Evolutionary conservation across 495 filamentous ascomycete species (phyloP).

Genomic region (Podospora tetraspora): DNA sequence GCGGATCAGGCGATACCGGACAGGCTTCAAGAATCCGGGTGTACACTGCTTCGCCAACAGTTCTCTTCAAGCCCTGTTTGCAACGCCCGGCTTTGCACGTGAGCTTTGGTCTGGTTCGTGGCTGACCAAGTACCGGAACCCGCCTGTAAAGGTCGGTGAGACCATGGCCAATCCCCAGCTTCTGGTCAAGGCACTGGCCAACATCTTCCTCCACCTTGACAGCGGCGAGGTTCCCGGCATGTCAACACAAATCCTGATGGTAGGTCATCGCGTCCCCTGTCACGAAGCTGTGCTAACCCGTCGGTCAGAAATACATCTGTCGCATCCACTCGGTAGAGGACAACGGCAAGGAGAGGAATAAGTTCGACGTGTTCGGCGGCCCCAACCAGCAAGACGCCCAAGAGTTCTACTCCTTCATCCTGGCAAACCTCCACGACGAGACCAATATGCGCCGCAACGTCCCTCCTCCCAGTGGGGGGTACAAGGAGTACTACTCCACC

Average conservation of each 20-base stretch:
- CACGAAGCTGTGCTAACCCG: conserved; percentile 20
- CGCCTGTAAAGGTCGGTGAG: conserved; percentile 50
- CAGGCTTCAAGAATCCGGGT: conserved; percentile 74
- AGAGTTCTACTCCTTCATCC: conserved; percentile 40
- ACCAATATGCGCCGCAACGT: conserved; percentile 32
- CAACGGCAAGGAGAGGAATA: conserved; percentile 4
- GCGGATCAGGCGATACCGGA: conserved; percentile 30
- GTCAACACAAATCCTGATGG: conserved; percentile 58
- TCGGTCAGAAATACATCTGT: conserved; percentile 34
- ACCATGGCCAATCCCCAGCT: conserved; percentile 73
- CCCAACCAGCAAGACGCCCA: conserved; percentile 39
- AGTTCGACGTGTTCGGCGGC: conserved; percentile 31
- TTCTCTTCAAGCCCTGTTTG: conserved; percentile 74
- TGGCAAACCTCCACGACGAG: conserved; percentile 37
- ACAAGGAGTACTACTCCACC: conserved; percentile 18
- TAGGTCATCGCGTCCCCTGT: conserved; percentile 28
- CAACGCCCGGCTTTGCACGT: conserved; percentile 63
- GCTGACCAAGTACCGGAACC: conserved; percentile 29
- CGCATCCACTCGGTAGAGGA: conserved; percentile 27
- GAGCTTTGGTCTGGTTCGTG: conserved; percentile 58
- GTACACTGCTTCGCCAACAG: conserved; percentile 91
- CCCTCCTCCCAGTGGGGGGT: conserved; percentile 8
- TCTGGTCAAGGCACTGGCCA: conserved; percentile 68
- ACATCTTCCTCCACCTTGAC: conserved; percentile 61
- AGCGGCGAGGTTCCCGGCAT: conserved; percentile 57